Evolutionary conservation across 1,139 yeast species (phyloP), one percentile per base, ranked within the genome.

Genomic region (Kurtzmaniella quercitrusa): DNA sequence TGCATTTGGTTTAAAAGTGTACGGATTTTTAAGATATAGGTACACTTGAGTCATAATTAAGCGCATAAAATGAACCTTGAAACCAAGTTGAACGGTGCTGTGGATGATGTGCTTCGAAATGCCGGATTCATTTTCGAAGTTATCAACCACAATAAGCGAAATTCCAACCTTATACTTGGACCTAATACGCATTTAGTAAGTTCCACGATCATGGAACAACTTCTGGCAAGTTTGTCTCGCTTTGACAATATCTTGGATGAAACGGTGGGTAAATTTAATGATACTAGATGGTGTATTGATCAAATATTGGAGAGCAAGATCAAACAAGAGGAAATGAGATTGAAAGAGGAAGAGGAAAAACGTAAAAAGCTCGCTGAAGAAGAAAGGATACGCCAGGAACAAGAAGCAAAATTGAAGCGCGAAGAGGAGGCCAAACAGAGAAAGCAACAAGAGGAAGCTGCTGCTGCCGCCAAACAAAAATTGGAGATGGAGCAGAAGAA

Each of bases 11-110:
- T n/a, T n/a, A n/a, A n/a, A n/a, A n/a, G n/a, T n/a, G n/a, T n/a
- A n/a, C n/a, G n/a, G n/a, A n/a, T n/a, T n/a, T n/a, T n/a, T n/a
- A n/a, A n/a, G n/a, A n/a, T n/a, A n/a, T n/a, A n/a, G n/a, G n/a
- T n/a, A n/a, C n/a, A n/a, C n/a, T n/a, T n/a, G n/a, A n/a, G n/a
- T n/a, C n/a, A n/a, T n/a, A n/a, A n/a, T n/a, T n/a, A n/a, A n/a
- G n/a, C n/a, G n/a, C n/a, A n/a, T n/a, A n/a, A n/a, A 12, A 71
- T 71, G 68, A 72, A 68, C 49, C 60, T 72, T 35, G 76, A 72
- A 48, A 55, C 66, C 18, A 66, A 68, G 51, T 66, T 72, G 42
- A 71, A 63, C 44, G 60, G 59, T 39, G 64, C 76, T 7, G 59
- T 72, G 37, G 65, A 68, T 49, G 76, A 72, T 39, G 61, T 72